Base-by-base conservation (phyloP, 2,329 filamentous ascomycete genomes). In the Microdochium nivale region DNA sequence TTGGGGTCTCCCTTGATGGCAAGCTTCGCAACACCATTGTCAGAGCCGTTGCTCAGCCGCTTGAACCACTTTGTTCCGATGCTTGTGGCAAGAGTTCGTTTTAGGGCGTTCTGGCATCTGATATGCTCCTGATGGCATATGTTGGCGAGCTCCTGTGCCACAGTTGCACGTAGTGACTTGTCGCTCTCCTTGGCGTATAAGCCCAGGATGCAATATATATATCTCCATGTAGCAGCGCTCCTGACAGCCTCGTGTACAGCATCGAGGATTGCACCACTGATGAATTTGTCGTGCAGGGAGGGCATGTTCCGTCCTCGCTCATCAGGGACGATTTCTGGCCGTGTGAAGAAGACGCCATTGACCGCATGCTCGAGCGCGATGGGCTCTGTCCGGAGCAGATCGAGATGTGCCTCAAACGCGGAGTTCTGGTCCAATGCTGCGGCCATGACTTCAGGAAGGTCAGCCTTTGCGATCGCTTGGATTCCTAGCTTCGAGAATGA, bases 61-160 rank as follows among this genome's bases (percentile, higher is more conserved):
- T 68, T 71, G 59, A 78, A 78, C 58, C 65, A 69, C 47, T 71
- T 72, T 1, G 47, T 46, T 3, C 69, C 72, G 0, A 56, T 62
- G 0, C 52, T 53, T 0, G 62, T 64, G 37, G 73, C 65, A 1
- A 76, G 56, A 1, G 68, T 59, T 7, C 73, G 72, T 53, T 69
- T 74, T 47, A 78, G 67, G 0, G 64, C 24, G 13, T 59, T 55
- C 37, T 75, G 71, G 0, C 62, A 58, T 1, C 70, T 69, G 1
- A 43, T 49, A 47, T 70, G 77, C 49, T 76, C 74, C 0, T 74
- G 52, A n/a, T 75, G 62, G 23, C 67, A 72, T 3, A 73, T 51
- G 47, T 76, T 76, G 25, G 68, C 65, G 0, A 77, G 53, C 48
- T 79, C 75, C 53, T 78, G 73, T 2, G 75, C 60, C 9, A 77